Evolutionary conservation across 257 asterid species (phyloP), one percentile per base, ranked within the genome.

Genomic region (Plantago elongata): DNA sequence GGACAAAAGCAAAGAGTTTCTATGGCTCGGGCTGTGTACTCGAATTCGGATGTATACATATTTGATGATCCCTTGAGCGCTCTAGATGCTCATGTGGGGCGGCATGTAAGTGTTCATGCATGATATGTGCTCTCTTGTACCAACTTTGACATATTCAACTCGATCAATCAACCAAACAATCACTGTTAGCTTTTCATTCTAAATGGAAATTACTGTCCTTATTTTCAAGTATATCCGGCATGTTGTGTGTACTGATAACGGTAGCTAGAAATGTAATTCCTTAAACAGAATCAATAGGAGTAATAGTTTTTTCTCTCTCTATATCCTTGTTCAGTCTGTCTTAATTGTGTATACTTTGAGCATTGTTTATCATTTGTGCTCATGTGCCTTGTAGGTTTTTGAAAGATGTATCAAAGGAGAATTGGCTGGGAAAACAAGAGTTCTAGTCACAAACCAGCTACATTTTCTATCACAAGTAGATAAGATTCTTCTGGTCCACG

Each of bases 1-100:
- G 99, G 99, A 40, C 99, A 93, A 77, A 93, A 89, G 82, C 99
- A 93, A 74, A 85, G 99, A 70, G 97, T 93, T 76, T 93, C 99
- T 45, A 81, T 93, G 99, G 99, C 99, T 55, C 79, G 99, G 60
- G 97, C 97, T 61, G 96, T 87, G 43, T 93, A 93, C 75, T 93
- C 97, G 37, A 65, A 84, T 82, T 89, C 99, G 9, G 99, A 93
- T 74, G 95, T 89, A 45, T 93, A 75, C 74, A 58, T 93, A 72
- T 93, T 93, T 73, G 99, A 93, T 69, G 99, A 93, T 69, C 99
- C 99, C 57, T 77, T 93, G 73, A 93, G 99, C 77, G 99, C 99
- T 76, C 79, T 93, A 18, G 99, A 93, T 75, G 99, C 99, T 69
- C 97, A 89, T 59, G 99, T 93, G 69, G 99, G 87, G 62, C 89